Evolutionary conservation across 352 stramenopile species (phyloP).

Genomic region (Thraustochytrium sp.): DNA sequence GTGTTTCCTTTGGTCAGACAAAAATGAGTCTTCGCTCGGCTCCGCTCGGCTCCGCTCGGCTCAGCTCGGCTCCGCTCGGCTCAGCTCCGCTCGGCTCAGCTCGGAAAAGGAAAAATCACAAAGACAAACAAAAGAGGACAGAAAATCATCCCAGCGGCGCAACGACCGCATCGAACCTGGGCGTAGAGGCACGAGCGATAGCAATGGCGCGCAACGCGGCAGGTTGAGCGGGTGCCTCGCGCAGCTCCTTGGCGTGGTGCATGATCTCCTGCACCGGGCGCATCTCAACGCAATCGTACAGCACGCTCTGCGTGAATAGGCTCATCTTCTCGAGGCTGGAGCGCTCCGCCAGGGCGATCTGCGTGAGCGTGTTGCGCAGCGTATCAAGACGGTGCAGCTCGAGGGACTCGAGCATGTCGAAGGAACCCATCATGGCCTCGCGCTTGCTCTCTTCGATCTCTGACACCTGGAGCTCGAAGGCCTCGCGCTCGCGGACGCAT

Average conservation of each 20-base stretch:
- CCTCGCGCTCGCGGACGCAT: neutral
- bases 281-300: constrained; percentile 37
- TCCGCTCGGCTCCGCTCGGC: no score
- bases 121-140: no score
- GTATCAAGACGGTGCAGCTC: constrained; percentile 22
- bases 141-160: no score
- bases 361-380: neutral
- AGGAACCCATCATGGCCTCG: constrained; percentile 1
- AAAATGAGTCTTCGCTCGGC: no score
- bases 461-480: neutral
- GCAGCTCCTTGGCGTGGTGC: neutral
- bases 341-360: constrained; percentile 1
- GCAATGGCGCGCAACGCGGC: no score
- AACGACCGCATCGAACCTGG: no score
- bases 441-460: neutral
- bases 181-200: no score
- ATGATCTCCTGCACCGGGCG: constrained; percentile 2
- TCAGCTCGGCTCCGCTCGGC: no score
- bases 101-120: no score
- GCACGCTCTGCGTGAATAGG: neutral
- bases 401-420: constrained; percentile 28
- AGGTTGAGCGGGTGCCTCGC: no score
- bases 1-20: no score
- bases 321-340: neutral
- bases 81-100: no score